A percentile compares a stretch with the other conserved stretches of the same genome.
phyloP scores from a whole-genome alignment of 1,139 yeast genomes.

The Candida sojae region DNA sequence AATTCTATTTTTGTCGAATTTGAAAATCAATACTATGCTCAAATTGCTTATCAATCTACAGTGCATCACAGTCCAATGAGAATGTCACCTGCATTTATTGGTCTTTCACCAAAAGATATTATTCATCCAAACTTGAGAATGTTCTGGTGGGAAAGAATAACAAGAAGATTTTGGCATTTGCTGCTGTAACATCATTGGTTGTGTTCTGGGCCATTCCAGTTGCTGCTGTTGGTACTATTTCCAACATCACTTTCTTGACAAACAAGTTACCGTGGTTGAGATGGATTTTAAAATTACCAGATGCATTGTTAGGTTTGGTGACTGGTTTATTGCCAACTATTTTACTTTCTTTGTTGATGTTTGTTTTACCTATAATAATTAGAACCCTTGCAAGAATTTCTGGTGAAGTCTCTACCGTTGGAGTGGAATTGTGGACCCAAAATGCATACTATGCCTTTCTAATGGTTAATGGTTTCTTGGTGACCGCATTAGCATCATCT shows the following conservation, averaged over 20 bases:
- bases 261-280: constrained; percentile 60
- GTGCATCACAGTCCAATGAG: constrained; percentile 56
- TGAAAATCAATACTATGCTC: constrained; percentile 69
- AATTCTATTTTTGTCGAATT: constrained; percentile 72
- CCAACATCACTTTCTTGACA: constrained; percentile 69
- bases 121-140: constrained; percentile 72
- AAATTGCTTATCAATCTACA: constrained; percentile 64
- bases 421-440: constrained; percentile 73
- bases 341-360: constrained; percentile 65
- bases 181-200: constrained; percentile 59
- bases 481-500: constrained; percentile 69
- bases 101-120: constrained; percentile 62
- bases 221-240: constrained; percentile 77
- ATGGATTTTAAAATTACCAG: constrained; percentile 67
- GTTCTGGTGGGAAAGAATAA: constrained; percentile 80
- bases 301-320: constrained; percentile 57
- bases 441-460: constrained; percentile 71
- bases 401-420: constrained; percentile 66
- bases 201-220: constrained; percentile 88
- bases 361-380: constrained; percentile 78
- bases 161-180: constrained; percentile 60
- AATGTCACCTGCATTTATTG: constrained; percentile 51
- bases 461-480: constrained; percentile 69
- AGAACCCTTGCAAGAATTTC: constrained; percentile 67
- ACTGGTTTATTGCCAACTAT: constrained; percentile 79